phyloP scores from a whole-genome alignment of 1,284 basidiomycete genomes.

The Pseudozyma hubeiensis region DNA sequence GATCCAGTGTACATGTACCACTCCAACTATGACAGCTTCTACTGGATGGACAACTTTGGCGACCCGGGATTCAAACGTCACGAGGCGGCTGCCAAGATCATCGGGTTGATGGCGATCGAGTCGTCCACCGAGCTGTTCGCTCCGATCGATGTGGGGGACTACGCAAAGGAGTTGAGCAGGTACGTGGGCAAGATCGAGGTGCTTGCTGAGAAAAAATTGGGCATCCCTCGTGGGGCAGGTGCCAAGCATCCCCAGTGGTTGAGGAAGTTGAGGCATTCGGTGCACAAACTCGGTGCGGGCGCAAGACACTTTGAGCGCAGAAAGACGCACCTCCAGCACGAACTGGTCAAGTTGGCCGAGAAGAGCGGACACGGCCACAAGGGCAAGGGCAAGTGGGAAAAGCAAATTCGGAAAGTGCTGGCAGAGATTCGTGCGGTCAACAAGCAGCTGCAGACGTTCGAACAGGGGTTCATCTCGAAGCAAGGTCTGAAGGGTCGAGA shows the following conservation, averaged over 20 bases:
- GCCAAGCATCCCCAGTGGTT: constrained; percentile 26
- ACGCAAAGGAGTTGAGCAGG: constrained; percentile 44
- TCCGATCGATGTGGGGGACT: constrained; percentile 79
- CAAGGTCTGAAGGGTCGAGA: constrained; percentile 77
- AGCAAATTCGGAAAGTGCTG: constrained; percentile 71
- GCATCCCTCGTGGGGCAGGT: constrained; percentile 4
- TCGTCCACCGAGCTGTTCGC: constrained; percentile 75
- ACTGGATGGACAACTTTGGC: constrained; percentile 80
- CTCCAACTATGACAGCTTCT: constrained; percentile 79
- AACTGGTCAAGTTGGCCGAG: constrained; percentile 25
- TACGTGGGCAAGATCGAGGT: constrained; percentile 51
- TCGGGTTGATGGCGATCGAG: constrained; percentile 73
- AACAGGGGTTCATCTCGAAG: constrained; percentile 82
- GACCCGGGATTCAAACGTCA: constrained; percentile 82
- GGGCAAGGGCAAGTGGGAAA: constrained; percentile 2
- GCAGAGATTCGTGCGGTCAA: constrained; percentile 78
- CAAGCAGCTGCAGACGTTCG: constrained; percentile 79
- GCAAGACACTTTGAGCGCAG: constrained; percentile 30
- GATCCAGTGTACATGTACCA: constrained; percentile 72
- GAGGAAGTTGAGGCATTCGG: constrained; percentile 14
- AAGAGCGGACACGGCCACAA: constrained; percentile 2
- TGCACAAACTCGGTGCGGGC: constrained; percentile 25
- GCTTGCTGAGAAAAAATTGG: constrained; percentile 30
- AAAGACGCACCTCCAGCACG: constrained; percentile 18
- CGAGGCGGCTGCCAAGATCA: constrained; percentile 75